Percentiles rank a stretch among this genome's conserved stretches.
phyloP scores from a whole-genome alignment of 208 protist species.

The Trichomonas gallinae region DNA sequence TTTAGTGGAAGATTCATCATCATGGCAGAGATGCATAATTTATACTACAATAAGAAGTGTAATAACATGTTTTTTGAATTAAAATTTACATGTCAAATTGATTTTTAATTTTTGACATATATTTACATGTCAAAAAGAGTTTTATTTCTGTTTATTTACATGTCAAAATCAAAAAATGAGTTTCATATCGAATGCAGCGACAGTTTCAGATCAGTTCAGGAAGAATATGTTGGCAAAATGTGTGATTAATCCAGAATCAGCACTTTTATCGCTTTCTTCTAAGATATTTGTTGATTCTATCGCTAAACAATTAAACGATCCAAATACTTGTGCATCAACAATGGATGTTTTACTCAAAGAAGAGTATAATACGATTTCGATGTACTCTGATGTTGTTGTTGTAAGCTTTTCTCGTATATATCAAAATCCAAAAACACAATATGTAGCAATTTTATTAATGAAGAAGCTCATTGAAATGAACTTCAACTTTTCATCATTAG shows the following conservation, averaged over 20 bases:
- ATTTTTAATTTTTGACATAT: too few species aligned
- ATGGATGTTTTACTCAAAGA: background rate
- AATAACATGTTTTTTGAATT: too few species aligned
- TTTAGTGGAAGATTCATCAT: too few species aligned
- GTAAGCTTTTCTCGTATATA: background rate
- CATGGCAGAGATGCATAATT: too few species aligned
- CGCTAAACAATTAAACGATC: background rate
- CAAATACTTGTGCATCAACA: background rate
- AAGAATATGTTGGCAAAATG: background rate
- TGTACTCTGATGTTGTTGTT: background rate
- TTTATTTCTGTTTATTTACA: too few species aligned
- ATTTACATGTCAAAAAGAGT: too few species aligned
- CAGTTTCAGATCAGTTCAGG: background rate
- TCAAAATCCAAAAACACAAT: background rate
- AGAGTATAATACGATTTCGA: background rate
- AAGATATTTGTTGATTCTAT: background rate
- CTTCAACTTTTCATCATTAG: background rate
- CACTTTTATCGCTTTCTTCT: background rate
- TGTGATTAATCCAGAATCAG: background rate
- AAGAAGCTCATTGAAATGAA: background rate
- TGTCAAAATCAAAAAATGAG: background rate
- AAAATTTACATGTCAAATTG: too few species aligned
- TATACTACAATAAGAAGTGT: too few species aligned
- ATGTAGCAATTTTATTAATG: background rate
- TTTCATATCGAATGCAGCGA: background rate